Evolutionary conservation across 2,329 filamentous ascomycete genomes (phyloP), one percentile per base, ranked within the genome.

Genomic region (Myriosclerotinia curreyana): DNA sequence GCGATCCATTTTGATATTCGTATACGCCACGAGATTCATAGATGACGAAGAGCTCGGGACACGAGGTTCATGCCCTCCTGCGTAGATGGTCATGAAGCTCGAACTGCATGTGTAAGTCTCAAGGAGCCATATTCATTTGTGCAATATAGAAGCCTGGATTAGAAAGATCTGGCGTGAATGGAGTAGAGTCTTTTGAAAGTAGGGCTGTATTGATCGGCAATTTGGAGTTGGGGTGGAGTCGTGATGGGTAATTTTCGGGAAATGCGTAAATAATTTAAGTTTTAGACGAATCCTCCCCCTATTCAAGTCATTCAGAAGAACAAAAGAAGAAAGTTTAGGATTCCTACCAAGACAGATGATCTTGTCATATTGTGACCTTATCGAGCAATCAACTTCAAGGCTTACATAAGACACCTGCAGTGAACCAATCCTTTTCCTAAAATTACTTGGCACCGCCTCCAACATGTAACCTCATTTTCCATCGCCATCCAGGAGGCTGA

Each of bases 401-500:
- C 55, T 59, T 59, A 38, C 34, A 8, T 48, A 59, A 59, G 7
- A 59, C 36, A 20, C 42, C 15, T 48, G 55, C 31, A 20, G n/a
- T 15, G 36, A 25, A 40, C n/a, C n/a, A 22, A 62, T 55, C 50
- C 40, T 55, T 46, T 31, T 36, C 60, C 31, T 46, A 48, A 62
- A 38, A 48, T 48, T 62, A 40, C 40, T 56, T 56, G 50, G 36
- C 28, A 56, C 42, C 50, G 40, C 60, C 51, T 62, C 31, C 31
- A 46, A 31, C 8, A 42, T 50, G 25, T 31, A 63, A 58, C 51
- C 22, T 63, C 46, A 60, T 60, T 38, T 36, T 50, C 5, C 34
- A 60, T 60, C 22, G 40, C 40, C 44, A 51, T 54, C 38, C 31
- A 42, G 40, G 60, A 63, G 52, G 44, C 60, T 58, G 52, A 58